Conservation (phyloP, 129 eudicot species). For the Deinandra increscens region DNA sequence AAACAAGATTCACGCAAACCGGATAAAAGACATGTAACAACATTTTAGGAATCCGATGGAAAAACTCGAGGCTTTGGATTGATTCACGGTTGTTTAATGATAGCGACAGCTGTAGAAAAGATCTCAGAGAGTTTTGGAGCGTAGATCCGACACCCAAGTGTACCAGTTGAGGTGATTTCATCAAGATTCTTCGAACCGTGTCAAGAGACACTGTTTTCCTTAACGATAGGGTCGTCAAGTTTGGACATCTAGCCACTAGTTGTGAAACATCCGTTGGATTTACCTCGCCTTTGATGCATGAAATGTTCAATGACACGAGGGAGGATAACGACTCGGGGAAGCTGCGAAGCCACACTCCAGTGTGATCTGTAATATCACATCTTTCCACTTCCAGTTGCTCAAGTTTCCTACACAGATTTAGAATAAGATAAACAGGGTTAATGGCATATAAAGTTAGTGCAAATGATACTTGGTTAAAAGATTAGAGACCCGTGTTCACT, state of each 20-base stretch:
- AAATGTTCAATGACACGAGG: conserved; percentile 63
- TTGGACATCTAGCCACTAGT: conserved; percentile 61
- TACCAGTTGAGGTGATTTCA: conserved; percentile 60
- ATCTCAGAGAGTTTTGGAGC: conserved; percentile 40
- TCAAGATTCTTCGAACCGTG: conserved; percentile 49
- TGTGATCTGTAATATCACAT: conserved; percentile 62
- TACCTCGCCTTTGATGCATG: conserved; percentile 67
- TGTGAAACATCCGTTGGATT: conserved; percentile 55
- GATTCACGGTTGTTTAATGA: conserved; percentile 44
- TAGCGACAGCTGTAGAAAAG: conserved; percentile 36
- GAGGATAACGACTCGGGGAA: conserved; percentile 77
- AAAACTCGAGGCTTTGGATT: conserved; percentile 65
- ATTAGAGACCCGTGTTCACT: no score
- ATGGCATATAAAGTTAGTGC: not conserved
- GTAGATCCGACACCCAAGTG: conserved; percentile 73
- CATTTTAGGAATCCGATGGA: conserved; percentile 52
- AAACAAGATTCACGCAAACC: conserved; percentile 51
- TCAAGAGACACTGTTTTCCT: conserved; percentile 56
- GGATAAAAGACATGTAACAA: conserved; percentile 58
- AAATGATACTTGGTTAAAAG: no score
- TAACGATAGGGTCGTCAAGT: conserved; percentile 52
- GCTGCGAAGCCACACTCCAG: conserved; percentile 76
- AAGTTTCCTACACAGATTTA: conserved; percentile 46
- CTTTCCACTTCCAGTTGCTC: conserved; percentile 81
- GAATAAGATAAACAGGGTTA: not conserved